These are phyloP conservation scores for Diplogelasinospora grovesii DNA, from an alignment of 495 filamentous ascomycete species.

Conservation along the genomic window DNA sequence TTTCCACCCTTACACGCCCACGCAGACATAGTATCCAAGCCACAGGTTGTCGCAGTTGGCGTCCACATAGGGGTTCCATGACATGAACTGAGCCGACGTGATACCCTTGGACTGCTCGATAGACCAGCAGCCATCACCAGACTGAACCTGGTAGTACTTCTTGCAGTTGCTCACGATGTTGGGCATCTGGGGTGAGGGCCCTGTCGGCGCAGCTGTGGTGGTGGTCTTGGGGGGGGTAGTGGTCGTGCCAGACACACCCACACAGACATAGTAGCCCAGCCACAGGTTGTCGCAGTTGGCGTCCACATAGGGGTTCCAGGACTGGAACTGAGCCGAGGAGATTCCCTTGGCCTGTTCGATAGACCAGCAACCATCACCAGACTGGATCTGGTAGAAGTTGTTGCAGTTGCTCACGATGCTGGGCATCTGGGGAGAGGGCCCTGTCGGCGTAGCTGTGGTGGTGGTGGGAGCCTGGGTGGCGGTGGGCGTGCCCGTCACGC, in stretches of 20 bases:
- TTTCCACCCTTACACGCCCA: slow-evolving; percentile 9
- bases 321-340: slow-evolving; percentile 13
- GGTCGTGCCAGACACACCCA: slow-evolving; percentile 1
- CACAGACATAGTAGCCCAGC: slow-evolving; percentile 10
- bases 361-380: slow-evolving; percentile 9
- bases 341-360: slow-evolving; percentile 10
- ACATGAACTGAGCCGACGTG: slow-evolving; percentile 13
- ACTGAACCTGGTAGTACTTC: slow-evolving; percentile 9
- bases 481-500: slow-evolving; percentile 1
- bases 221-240: background rate
- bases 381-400: slow-evolving; percentile 8
- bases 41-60: slow-evolving; percentile 12
- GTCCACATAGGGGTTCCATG: slow-evolving; percentile 14
- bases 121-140: slow-evolving; percentile 10
- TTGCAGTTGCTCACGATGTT: slow-evolving; percentile 12
- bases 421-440: slow-evolving; percentile 9
- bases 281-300: slow-evolving; percentile 12
- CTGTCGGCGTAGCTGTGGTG: background rate
- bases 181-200: slow-evolving; percentile 9
- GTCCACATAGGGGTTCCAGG: slow-evolving; percentile 12
- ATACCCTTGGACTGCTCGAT: slow-evolving; percentile 10
- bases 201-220: background rate
- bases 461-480: background rate
- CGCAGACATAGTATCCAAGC: slow-evolving; percentile 14
- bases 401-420: slow-evolving; percentile 12